Evolutionary conservation across 2,329 filamentous ascomycete species (phyloP).

Genomic region (Calonectria fujianensis): DNA sequence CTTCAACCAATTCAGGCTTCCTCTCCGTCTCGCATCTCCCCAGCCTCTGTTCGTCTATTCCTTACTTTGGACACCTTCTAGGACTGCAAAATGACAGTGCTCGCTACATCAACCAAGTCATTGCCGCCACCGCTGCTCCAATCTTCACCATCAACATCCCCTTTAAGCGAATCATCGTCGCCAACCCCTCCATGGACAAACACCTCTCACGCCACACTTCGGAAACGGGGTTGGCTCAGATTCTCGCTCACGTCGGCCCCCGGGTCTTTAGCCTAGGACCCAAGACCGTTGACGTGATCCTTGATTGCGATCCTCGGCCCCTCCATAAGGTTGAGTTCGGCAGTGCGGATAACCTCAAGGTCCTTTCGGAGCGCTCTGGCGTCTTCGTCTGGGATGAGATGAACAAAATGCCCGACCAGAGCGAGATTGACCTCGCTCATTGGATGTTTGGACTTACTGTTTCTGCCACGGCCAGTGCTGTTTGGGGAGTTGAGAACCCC

Average conservation of each 20-base stretch:
- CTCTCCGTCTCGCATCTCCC: constrained; percentile 50
- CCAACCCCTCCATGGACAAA: constrained; percentile 55
- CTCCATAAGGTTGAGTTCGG: constrained; percentile 56
- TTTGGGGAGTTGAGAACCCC: constrained; percentile 57
- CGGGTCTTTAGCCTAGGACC: constrained; percentile 54
- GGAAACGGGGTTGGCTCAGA: constrained; percentile 57
- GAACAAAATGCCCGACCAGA: constrained; percentile 44
- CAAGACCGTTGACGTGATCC: constrained; percentile 50
- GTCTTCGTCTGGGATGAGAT: constrained; percentile 49
- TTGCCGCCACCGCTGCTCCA: constrained; percentile 48
- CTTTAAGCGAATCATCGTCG: constrained; percentile 54
- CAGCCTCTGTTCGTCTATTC: constrained; percentile 47
- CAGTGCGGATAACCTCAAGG: constrained; percentile 47
- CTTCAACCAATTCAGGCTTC: constrained; percentile 18
- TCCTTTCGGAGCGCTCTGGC: constrained; percentile 50
- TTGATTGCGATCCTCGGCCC: constrained; percentile 54
- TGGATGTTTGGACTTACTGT: constrained; percentile 57
- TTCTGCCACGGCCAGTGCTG: constrained; percentile 57
- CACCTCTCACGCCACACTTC: constrained; percentile 53
- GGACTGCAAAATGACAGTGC: constrained; percentile 51
- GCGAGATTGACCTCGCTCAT: constrained; percentile 50
- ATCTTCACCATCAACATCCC: constrained; percentile 58
- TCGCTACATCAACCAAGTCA: constrained; percentile 54
- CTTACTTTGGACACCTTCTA: constrained; percentile 54
- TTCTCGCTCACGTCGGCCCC: constrained; percentile 56